Evolutionary conservation across 768 basidiomycete species (phyloP).

Genomic region (Podaxis rugospora): DNA sequence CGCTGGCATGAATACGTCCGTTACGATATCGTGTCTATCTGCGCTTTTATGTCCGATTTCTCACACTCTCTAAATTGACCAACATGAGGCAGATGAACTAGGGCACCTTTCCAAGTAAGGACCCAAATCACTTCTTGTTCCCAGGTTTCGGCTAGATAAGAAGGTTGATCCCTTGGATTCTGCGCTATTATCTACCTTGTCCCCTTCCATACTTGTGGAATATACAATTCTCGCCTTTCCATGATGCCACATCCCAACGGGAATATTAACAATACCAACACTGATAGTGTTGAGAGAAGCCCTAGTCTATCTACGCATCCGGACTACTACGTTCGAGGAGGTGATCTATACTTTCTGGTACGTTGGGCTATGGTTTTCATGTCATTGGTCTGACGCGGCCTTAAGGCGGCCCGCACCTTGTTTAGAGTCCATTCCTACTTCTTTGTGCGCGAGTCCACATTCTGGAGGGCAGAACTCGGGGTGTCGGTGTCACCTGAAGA

Average conservation of each 20-base stretch:
- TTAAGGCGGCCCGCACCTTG: slow-evolving; percentile 38
- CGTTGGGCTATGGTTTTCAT: not conserved
- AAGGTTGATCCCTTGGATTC: not conserved
- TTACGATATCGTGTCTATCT: too few species aligned
- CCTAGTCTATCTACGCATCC: not conserved
- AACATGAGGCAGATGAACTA: slow-evolving; percentile 4
- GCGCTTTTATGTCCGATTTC: too few species aligned
- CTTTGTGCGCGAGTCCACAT: slow-evolving; percentile 44
- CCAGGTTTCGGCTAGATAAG: slow-evolving; percentile 1
- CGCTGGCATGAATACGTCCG: too few species aligned
- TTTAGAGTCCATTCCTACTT: slow-evolving; percentile 52
- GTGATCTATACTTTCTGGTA: slow-evolving; percentile 1
- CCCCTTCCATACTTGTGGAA: not conserved
- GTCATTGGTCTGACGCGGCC: not conserved
- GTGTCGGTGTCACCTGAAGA: slow-evolving; percentile 19
- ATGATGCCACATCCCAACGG: too few species aligned
- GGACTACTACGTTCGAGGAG: not conserved
- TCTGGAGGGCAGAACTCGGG: slow-evolving; percentile 31
- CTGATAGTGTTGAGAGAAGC: not conserved
- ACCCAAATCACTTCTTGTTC: not conserved
- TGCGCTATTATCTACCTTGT: not conserved
- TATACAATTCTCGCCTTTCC: not conserved
- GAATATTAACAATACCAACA: too few species aligned
- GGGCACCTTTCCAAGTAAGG: not conserved
- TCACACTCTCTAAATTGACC: not conserved